Conservation (phyloP, 176 grass and related monocot species). For the Musa acuminata region DNA sequence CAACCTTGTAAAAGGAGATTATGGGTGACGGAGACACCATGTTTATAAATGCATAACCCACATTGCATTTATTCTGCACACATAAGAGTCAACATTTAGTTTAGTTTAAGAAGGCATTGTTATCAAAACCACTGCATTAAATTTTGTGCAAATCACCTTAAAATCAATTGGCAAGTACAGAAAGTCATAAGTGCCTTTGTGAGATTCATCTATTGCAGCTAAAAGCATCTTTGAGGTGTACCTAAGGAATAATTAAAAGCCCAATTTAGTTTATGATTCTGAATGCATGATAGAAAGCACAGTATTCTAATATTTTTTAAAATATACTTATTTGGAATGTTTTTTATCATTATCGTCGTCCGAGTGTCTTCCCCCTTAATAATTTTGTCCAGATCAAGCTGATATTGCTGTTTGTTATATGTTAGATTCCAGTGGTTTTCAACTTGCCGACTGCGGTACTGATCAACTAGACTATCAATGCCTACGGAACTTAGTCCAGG, state of each 20-base stretch:
- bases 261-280: not conserved
- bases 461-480: conserved; percentile 28
- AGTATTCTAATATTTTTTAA: not conserved
- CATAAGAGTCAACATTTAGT: not conserved
- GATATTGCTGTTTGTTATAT: conserved; percentile 14
- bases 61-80: conserved; percentile 55
- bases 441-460: conserved; percentile 3
- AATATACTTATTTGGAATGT: conserved; percentile 40
- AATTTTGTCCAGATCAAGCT: conserved; percentile 14
- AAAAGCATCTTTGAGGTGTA: conserved; percentile 52
- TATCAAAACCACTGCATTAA: not conserved
- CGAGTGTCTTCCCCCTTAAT: conserved; percentile 10
- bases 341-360: conserved; percentile 15
- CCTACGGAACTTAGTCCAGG: conserved; percentile 12
- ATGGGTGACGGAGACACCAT: conserved; percentile 34
- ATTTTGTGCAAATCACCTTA: conserved; percentile 23
- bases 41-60: conserved; percentile 57
- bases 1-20: conserved; percentile 44
- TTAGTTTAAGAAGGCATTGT: not conserved
- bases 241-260: conserved; percentile 21
- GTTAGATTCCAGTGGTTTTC: conserved; percentile 23
- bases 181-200: conserved; percentile 42
- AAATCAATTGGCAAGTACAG: conserved; percentile 51
- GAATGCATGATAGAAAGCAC: not conserved
- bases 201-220: conserved; percentile 43